Evolutionary conservation across 2,329 filamentous ascomycete species (phyloP).

Genomic region (Neocucurbitaria cava): DNA sequence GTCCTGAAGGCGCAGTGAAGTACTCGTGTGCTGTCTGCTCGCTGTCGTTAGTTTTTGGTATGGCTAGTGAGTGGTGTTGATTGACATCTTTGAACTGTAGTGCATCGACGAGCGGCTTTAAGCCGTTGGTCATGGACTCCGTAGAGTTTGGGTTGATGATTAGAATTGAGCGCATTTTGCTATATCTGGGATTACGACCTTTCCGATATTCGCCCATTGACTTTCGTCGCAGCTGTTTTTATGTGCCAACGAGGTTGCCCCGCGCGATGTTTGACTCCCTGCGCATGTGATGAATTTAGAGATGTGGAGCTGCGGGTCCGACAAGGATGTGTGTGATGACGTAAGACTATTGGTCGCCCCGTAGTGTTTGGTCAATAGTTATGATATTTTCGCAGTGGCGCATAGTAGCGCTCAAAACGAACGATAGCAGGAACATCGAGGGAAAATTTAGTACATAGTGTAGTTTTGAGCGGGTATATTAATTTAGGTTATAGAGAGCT

Average conservation of each 20-base stretch:
- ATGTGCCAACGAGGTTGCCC: conserved; percentile 14
- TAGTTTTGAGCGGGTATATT: no score
- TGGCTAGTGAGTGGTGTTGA: conserved; percentile 35
- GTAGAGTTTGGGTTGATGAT: conserved; percentile 84
- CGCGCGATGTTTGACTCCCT: conserved; percentile 13
- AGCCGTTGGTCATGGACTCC: conserved; percentile 71
- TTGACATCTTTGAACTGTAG: conserved; percentile 54
- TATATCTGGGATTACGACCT: conserved; percentile 24
- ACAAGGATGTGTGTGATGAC: conserved; percentile 8
- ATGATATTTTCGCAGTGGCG: no score
- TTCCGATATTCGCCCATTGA: conserved; percentile 37
- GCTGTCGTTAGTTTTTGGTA: conserved; percentile 52
- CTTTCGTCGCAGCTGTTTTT: conserved; percentile 1
- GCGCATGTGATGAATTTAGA: conserved; percentile 14
- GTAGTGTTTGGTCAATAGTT: no score
- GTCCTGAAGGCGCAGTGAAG: conserved; percentile 72
- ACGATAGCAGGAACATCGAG: no score
- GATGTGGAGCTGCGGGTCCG: conserved; percentile 12
- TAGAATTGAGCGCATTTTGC: conserved; percentile 61
- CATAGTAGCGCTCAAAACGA: no score
- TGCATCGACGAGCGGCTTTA: conserved; percentile 59
- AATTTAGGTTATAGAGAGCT: neutral
- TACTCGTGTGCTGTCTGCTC: conserved; percentile 59
- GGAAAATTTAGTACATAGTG: no score
- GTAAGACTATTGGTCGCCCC: neutral